A percentile compares a stretch with the other conserved stretches of the same genome.
Conservation (phyloP, 164 flowering plant species). For the Tetracentron sinense region DNA sequence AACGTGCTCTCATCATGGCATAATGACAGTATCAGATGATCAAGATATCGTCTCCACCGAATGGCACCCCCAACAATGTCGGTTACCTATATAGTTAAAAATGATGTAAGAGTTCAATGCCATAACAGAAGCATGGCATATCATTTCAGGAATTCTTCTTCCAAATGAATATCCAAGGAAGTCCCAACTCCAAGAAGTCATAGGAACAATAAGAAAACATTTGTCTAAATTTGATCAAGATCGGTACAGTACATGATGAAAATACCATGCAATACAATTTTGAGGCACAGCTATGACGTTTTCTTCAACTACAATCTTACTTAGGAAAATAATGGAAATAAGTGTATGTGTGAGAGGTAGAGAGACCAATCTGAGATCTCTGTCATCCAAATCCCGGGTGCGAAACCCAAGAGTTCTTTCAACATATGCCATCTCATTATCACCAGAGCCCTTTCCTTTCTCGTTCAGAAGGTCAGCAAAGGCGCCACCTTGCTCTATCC, state of each 20-base stretch:
- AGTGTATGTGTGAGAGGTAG: constrained; percentile 3
- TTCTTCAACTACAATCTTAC: too few species aligned
- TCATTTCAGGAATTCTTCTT: neutral
- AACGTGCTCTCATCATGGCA: constrained; percentile 54
- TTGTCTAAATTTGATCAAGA: neutral
- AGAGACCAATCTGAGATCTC: constrained; percentile 77
- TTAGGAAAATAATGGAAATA: neutral
- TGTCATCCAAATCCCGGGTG: constrained; percentile 65
- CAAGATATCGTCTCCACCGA: constrained; percentile 91
- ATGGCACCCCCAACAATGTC: constrained; percentile 88
- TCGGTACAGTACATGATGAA: neutral
- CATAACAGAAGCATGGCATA: neutral
- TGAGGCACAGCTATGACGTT: neutral
- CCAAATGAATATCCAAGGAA: too few species aligned
- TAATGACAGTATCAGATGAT: constrained; percentile 67
- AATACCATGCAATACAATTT: neutral
- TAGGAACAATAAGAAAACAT: neutral
- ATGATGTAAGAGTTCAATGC: neutral
- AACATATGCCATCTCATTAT: constrained; percentile 84
- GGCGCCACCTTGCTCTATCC: constrained; percentile 88
- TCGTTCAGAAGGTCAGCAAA: constrained; percentile 87
- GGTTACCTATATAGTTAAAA: constrained; percentile 54
- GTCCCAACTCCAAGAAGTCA: neutral
- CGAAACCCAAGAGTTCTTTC: constrained; percentile 87
- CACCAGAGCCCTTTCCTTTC: constrained; percentile 76